A percentile compares a stretch with the other conserved stretches of the same genome.
Conservation (phyloP, 192 early-diverging fungal species). For the Podila epicladia region DNA sequence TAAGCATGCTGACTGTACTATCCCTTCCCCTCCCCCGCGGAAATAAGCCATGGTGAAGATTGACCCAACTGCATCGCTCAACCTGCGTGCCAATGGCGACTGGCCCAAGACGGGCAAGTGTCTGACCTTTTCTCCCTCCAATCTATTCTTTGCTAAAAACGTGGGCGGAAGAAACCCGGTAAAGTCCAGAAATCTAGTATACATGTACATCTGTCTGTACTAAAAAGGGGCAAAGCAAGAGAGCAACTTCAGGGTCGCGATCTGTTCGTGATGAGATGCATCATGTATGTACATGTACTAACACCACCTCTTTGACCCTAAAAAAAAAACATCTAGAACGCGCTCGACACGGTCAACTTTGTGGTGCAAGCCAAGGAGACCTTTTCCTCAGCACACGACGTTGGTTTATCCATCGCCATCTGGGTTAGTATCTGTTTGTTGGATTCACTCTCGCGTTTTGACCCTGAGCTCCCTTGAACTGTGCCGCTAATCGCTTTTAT, state of each 20-base stretch:
- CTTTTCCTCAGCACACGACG: neutral
- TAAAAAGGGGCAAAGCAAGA: too few relatives aligned
- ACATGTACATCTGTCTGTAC: too few relatives aligned
- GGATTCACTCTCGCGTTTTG: neutral
- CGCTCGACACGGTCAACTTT: constrained; percentile 6
- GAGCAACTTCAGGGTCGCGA: too few relatives aligned
- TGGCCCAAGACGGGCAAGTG: constrained; percentile 19
- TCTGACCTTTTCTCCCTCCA: constrained; percentile 6
- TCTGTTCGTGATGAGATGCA: too few relatives aligned
- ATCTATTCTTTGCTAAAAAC: constrained; percentile 14
- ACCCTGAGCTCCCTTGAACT: too few relatives aligned
- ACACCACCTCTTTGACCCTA: neutral
- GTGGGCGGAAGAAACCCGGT: neutral
- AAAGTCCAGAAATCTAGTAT: neutral
- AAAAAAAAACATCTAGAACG: neutral
- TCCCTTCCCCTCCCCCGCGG: neutral
- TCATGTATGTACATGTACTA: too few relatives aligned
- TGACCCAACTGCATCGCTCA: constrained; percentile 6
- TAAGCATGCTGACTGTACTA: neutral
- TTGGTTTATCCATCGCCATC: constrained; percentile 24
- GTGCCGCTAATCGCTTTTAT: neutral
- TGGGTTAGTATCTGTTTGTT: constrained; percentile 13
- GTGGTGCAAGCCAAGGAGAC: neutral
- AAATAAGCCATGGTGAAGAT: constrained; percentile 1
- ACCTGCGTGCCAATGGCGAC: constrained; percentile 15